These are phyloP conservation scores for Leccinum sublutescens DNA, from an alignment of 768 basidiomycete species.

Conservation along the genomic window DNA sequence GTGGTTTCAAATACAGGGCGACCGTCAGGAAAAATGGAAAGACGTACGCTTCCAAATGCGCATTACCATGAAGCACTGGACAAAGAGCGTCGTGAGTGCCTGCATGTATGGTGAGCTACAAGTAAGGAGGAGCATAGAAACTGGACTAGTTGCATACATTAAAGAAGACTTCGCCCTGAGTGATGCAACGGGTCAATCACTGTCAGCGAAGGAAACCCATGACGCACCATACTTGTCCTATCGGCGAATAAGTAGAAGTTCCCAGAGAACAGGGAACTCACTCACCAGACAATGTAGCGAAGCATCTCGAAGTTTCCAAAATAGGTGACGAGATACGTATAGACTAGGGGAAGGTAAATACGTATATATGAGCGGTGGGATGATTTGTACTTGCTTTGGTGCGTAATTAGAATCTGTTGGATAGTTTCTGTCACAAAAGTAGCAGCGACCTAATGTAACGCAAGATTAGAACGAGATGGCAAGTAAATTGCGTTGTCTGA, in stretches of 20 bases:
- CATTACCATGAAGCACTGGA: slow-evolving; percentile 53
- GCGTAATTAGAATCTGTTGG: slow-evolving; percentile 54
- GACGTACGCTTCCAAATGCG: slow-evolving; percentile 48
- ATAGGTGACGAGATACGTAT: slow-evolving; percentile 46
- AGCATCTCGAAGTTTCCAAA: slow-evolving; percentile 34
- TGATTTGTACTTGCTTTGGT: slow-evolving; percentile 38
- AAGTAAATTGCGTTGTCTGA: slow-evolving; percentile 23
- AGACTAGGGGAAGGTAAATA: slow-evolving; percentile 35
- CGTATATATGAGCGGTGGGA: neutral
- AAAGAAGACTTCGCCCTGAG: slow-evolving; percentile 49
- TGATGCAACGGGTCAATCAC: slow-evolving; percentile 8
- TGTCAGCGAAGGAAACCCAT: neutral
- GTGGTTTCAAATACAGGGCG: neutral
- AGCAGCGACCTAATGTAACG: slow-evolving; percentile 41
- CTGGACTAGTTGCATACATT: slow-evolving; percentile 32
- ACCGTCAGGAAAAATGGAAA: neutral
- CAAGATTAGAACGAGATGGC: neutral
- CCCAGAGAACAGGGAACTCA: neutral
- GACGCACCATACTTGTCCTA: slow-evolving; percentile 26
- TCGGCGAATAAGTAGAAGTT: neutral
- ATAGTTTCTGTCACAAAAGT: slow-evolving; percentile 51
- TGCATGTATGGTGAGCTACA: slow-evolving; percentile 5
- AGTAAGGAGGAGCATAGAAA: neutral
- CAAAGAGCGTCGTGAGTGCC: slow-evolving; percentile 46
- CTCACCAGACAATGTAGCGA: slow-evolving; percentile 41